Percentiles rank a stretch among this genome's conserved stretches.
These are phyloP conservation scores for Trebouxia sp. DNA, from an alignment of 139 green algal genomes.

Conservation along the genomic window DNA sequence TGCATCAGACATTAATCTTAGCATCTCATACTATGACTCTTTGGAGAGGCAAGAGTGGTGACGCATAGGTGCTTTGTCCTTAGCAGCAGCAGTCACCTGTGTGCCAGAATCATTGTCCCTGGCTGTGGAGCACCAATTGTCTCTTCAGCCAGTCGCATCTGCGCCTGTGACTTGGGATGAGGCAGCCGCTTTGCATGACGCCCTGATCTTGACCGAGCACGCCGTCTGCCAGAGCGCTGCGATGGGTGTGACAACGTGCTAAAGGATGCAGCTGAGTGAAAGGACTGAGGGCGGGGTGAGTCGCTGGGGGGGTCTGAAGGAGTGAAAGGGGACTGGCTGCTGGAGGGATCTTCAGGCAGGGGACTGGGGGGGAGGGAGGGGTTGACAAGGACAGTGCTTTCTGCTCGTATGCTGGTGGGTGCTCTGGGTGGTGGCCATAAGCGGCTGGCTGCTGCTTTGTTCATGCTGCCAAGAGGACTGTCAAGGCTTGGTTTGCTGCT, in stretches of 20 bases:
- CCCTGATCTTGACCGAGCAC: not conserved
- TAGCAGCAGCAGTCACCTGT: too few species aligned
- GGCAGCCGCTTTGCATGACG: not conserved
- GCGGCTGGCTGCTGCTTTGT: not conserved
- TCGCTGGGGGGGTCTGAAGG: not conserved
- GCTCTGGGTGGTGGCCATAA: not conserved
- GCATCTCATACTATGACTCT: too few species aligned
- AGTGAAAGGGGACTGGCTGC: not conserved
- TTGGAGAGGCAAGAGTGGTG: too few species aligned
- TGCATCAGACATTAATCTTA: too few species aligned
- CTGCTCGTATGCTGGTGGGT: not conserved
- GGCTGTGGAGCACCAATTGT: too few species aligned
- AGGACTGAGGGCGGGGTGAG: not conserved
- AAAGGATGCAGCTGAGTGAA: conserved; percentile 14
- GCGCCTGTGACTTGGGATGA: too few species aligned
- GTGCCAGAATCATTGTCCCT: too few species aligned
- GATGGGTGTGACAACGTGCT: not conserved
- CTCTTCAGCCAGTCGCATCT: too few species aligned
- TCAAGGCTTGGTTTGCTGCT: conserved; percentile 18
- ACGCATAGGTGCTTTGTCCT: too few species aligned
- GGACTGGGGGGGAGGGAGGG: not conserved
- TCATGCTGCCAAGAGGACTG: not conserved
- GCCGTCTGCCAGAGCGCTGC: not conserved
- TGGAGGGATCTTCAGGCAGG: not conserved
- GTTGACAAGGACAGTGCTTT: too few species aligned